Base-by-base conservation (phyloP, 495 filamentous ascomycete species). In the Penicillium antarcticum region DNA sequence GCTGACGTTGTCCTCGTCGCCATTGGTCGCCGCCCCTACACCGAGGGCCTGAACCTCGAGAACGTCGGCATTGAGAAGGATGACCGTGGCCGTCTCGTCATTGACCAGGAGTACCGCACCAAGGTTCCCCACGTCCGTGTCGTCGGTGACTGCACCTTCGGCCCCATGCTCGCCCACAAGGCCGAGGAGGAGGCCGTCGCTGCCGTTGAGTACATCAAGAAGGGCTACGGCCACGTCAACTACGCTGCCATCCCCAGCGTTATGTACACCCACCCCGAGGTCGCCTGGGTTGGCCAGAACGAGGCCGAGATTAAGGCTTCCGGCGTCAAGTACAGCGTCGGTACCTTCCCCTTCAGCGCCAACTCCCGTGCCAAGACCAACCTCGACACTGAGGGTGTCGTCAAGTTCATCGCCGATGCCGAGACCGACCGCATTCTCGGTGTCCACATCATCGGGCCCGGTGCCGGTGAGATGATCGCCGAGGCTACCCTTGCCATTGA, bases 221-320 rank as follows among this genome's bases (percentile, higher is more conserved):
- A 96, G 78, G 90, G 89, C 54, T 87, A 92, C 74, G 94, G 94
- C 32, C 94, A 98, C 73, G 94, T 98, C 69, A 98, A 98, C 86
- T 98, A 98, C 80, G 88, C 84, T 66, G 89, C 87, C 73, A 98
- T 98, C 69, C 94, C 94, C 55, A 89, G 87, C 39, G 94, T 98
- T 74, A 98, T 98, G 94, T 98, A 98, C 81, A 97, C 94, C 14
- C 87, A 95, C 77, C 94, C 94, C 45, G 94, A 98, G 71, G 94
- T 97, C 53, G 92, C 94, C 32, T 98, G 94, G 94, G 94, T 98
- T 33, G 94, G 94, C 43, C 91, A 96, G 80, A 96, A 87, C 69
- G 95, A 98, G 81, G 88, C 92, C 57, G 95, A 97, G 56, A 77
- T 97, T 48, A 96, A 97, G 83, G 84, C 84, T 53, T 79, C 87